phyloP scores from a whole-genome alignment of 345 rosid species.

The Brassica rapa region DNA sequence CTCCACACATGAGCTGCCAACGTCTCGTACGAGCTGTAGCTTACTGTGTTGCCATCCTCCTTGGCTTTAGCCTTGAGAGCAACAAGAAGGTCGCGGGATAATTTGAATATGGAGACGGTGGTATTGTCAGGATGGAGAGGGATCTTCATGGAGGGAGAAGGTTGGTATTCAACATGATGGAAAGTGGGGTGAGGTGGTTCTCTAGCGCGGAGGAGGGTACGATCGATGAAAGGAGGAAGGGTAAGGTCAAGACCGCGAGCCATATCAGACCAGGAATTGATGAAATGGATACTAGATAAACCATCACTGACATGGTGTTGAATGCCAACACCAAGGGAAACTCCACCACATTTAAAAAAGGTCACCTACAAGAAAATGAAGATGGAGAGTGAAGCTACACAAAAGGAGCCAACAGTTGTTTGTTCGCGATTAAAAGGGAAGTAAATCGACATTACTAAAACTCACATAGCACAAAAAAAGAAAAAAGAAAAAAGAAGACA shows the following conservation, averaged over 20 bases:
- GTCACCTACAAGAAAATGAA: conserved; percentile 53
- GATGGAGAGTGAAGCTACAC: background rate
- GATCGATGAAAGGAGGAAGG: conserved; percentile 80
- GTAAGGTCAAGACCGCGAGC: conserved; percentile 81
- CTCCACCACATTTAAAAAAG: conserved; percentile 89
- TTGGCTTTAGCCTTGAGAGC: conserved; percentile 79
- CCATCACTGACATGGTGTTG: conserved; percentile 96
- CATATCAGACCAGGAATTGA: conserved; percentile 93
- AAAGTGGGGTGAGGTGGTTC: conserved; percentile 86
- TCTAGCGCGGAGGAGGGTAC: conserved; percentile 80
- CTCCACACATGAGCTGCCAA: conserved; percentile 95
- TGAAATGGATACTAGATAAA: conserved; percentile 89
- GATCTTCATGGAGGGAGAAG: conserved; percentile 67
- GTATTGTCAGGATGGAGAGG: conserved; percentile 49
- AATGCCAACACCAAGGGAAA: conserved; percentile 94
- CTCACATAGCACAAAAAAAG: no score
- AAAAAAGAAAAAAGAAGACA: background rate
- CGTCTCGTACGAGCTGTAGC: conserved; percentile 88
- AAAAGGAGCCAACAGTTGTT: background rate
- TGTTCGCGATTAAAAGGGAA: background rate
- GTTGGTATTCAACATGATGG: conserved; percentile 78
- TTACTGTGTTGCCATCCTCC: conserved; percentile 66
- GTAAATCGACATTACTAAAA: no score
- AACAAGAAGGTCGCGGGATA: conserved; percentile 62
- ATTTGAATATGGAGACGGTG: conserved; percentile 65